phyloP scores from a whole-genome alignment of 1,284 basidiomycete genomes.

The Coriolopsis trogii region DNA sequence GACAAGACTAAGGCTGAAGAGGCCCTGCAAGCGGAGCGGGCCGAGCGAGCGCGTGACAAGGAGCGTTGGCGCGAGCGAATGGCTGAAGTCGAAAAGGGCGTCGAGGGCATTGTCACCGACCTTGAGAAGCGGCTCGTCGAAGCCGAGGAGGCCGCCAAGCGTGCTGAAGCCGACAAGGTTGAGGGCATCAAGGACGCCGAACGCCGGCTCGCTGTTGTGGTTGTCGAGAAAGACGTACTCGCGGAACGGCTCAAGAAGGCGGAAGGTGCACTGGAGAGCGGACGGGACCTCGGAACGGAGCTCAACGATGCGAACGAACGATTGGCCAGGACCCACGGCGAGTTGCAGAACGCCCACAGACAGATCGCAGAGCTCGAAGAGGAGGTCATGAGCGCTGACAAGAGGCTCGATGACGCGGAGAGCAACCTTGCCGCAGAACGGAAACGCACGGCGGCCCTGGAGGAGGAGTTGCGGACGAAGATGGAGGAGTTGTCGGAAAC shows the following conservation, averaged over 20 bases:
- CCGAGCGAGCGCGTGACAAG: conserved; percentile 61
- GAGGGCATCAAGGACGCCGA: conserved; percentile 52
- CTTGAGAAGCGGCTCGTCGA: conserved; percentile 58
- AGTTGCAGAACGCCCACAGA: conserved; percentile 57
- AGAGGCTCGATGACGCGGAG: conserved; percentile 54
- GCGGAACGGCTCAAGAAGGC: conserved; percentile 62
- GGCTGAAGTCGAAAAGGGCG: conserved; percentile 68
- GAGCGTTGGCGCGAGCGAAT: conserved; percentile 70
- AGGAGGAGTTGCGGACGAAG: conserved; percentile 41
- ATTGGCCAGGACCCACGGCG: conserved; percentile 52
- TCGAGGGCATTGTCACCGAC: conserved; percentile 64
- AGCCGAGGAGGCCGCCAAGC: conserved; percentile 49
- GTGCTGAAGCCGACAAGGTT: conserved; percentile 45
- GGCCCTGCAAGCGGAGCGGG: conserved; percentile 49
- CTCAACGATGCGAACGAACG: conserved; percentile 64
- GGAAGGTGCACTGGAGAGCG: conserved; percentile 59
- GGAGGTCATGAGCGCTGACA: conserved; percentile 50
- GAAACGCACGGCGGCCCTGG: conserved; percentile 35
- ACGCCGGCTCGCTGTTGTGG: conserved; percentile 43
- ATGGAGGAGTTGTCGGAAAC: conserved; percentile 29
- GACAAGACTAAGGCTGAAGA: conserved; percentile 48
- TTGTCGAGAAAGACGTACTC: conserved; percentile 57
- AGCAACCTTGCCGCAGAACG: conserved; percentile 54
- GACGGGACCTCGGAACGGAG: conserved; percentile 65
- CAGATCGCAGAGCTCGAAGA: conserved; percentile 61